Conservation (phyloP, 345 rosid species). For the Raphanus raphanistrum region DNA sequence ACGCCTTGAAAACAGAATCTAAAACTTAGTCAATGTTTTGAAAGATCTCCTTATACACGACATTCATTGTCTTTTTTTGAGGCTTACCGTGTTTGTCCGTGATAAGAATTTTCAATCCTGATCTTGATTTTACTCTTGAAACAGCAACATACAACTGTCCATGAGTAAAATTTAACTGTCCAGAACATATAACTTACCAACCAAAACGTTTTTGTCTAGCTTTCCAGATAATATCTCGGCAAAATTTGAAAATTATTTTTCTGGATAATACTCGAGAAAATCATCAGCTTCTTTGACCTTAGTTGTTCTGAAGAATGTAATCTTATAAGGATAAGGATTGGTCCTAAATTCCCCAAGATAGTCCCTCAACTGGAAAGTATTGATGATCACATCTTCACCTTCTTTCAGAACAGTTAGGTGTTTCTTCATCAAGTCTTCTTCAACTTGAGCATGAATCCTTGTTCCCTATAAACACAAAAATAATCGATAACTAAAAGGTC, state of each 20-base stretch:
- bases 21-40: background rate
- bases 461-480: background rate
- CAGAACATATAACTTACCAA: background rate
- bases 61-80: background rate
- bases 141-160: background rate
- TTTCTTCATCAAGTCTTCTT: background rate
- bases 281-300: background rate
- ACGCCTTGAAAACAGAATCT: background rate
- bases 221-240: background rate
- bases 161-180: background rate
- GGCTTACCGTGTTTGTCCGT: background rate
- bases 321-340: background rate
- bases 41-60: background rate
- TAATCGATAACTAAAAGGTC: background rate
- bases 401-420: background rate
- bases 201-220: background rate
- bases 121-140: background rate
- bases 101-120: background rate
- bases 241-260: background rate
- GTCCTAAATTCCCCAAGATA: background rate
- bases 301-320: background rate
- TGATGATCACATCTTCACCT: background rate
- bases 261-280: background rate
- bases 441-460: background rate
- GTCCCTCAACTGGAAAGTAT: background rate